Evolutionary conservation across 1,284 basidiomycete species (phyloP).

Genomic region (Sphagnurus paluster): DNA sequence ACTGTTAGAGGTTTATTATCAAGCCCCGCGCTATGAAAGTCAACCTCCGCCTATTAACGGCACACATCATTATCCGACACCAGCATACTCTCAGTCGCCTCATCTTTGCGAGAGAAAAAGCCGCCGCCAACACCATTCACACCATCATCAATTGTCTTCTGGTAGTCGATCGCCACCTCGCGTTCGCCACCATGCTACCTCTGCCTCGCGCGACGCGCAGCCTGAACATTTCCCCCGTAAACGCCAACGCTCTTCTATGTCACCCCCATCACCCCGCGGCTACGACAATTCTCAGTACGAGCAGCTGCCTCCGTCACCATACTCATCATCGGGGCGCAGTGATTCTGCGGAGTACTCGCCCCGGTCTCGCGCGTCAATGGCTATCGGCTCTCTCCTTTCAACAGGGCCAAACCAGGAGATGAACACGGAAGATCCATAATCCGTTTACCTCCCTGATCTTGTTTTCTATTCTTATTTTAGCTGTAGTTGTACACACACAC

Average conservation of each 20-base stretch:
- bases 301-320: slow-evolving; percentile 47
- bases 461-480: slow-evolving; percentile 14
- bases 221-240: slow-evolving; percentile 40
- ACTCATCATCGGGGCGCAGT: slow-evolving; percentile 46
- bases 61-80: slow-evolving; percentile 35
- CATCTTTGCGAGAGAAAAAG: slow-evolving; percentile 14
- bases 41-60: slow-evolving; percentile 24
- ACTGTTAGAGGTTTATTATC: slow-evolving; percentile 67
- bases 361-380: slow-evolving; percentile 48
- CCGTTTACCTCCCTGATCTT: neutral
- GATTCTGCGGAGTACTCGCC: slow-evolving; percentile 48
- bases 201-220: slow-evolving; percentile 31
- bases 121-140: slow-evolving; percentile 13
- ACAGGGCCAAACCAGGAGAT: slow-evolving; percentile 35
- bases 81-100: slow-evolving; percentile 34
- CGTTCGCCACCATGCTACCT: slow-evolving; percentile 12
- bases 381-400: slow-evolving; percentile 48
- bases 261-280: slow-evolving; percentile 31
- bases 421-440: slow-evolving; percentile 28
- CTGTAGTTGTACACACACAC: slow-evolving; percentile 18
- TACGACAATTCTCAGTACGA: slow-evolving; percentile 35
- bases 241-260: slow-evolving; percentile 47
- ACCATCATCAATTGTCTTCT: slow-evolving; percentile 14
- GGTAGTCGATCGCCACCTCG: slow-evolving; percentile 13
- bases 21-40: slow-evolving; percentile 26